Conservation (phyloP, 164 flowering plant genomes). For the Dillenia turbinata region DNA sequence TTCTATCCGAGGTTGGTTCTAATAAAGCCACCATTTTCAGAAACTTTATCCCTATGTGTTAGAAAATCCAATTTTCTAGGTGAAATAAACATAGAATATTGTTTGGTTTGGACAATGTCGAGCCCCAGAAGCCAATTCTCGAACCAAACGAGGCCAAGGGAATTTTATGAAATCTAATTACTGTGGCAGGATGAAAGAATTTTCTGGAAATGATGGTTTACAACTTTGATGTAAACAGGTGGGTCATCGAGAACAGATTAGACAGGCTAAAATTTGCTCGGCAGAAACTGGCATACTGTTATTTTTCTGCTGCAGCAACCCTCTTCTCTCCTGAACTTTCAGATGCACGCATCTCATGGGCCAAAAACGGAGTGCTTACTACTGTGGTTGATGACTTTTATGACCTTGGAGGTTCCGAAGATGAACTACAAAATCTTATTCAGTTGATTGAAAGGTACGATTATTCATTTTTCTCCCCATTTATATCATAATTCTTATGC, state of each 20-base stretch:
- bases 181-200: neutral
- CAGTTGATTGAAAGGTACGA: slow-evolving; percentile 42
- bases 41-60: too few species aligned
- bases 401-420: slow-evolving; percentile 65
- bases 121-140: too few species aligned
- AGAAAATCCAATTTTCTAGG: too few species aligned
- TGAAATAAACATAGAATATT: too few species aligned
- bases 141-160: too few species aligned
- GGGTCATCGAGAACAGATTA: slow-evolving; percentile 63
- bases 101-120: too few species aligned
- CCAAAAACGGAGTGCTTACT: slow-evolving; percentile 63
- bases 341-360: slow-evolving; percentile 73
- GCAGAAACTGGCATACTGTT: slow-evolving; percentile 72
- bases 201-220: neutral
- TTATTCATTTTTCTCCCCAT: neutral
- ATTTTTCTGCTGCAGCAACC: slow-evolving; percentile 65
- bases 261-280: slow-evolving; percentile 83
- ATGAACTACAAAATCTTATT: slow-evolving; percentile 50
- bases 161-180: too few species aligned
- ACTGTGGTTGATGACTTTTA: slow-evolving; percentile 77
- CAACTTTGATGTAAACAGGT: slow-evolving; percentile 37
- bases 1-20: too few species aligned
- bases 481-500: too few species aligned
- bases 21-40: too few species aligned
- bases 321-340: slow-evolving; percentile 44